These are phyloP conservation scores for Penicillium sp. DNA, from an alignment of 2,329 filamentous ascomycete species.

Conservation along the genomic window DNA sequence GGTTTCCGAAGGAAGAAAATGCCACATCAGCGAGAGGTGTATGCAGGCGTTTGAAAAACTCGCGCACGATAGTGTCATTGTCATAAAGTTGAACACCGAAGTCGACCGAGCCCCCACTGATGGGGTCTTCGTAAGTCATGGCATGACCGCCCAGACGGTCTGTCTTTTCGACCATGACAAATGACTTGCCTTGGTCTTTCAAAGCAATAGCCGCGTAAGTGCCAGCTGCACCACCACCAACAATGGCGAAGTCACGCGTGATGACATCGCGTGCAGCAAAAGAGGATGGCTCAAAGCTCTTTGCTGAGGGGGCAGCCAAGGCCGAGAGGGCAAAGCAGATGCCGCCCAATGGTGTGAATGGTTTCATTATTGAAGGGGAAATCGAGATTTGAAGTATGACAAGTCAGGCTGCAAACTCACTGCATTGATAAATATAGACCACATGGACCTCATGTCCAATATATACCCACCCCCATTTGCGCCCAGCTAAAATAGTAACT, in stretches of 20 bases:
- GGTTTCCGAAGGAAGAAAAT: not conserved
- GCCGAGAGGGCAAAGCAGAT: too few species aligned
- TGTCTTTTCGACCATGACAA: slow-evolving; percentile 28
- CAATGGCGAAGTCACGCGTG: not conserved
- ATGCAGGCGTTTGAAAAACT: not conserved
- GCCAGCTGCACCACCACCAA: slow-evolving; percentile 14
- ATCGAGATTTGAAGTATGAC: too few species aligned
- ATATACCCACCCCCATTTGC: not conserved
- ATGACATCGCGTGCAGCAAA: not conserved
- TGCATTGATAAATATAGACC: too few species aligned
- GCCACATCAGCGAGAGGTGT: too few species aligned
- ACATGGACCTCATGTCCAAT: not conserved
- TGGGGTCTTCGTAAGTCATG: slow-evolving; percentile 22
- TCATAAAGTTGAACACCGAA: not conserved
- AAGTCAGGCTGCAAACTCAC: too few species aligned
- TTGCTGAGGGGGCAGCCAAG: too few species aligned
- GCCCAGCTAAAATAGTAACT: not conserved
- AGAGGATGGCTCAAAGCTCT: too few species aligned
- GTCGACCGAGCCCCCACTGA: slow-evolving; percentile 16
- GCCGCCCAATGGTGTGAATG: too few species aligned
- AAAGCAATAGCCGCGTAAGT: slow-evolving; percentile 19
- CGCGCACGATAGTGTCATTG: not conserved
- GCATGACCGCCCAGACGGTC: slow-evolving; percentile 29
- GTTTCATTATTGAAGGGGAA: too few species aligned
- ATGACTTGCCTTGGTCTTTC: slow-evolving; percentile 28